Conservation (phyloP, 2,329 filamentous ascomycete species). For the Colletotrichum gloeosporioides region DNA sequence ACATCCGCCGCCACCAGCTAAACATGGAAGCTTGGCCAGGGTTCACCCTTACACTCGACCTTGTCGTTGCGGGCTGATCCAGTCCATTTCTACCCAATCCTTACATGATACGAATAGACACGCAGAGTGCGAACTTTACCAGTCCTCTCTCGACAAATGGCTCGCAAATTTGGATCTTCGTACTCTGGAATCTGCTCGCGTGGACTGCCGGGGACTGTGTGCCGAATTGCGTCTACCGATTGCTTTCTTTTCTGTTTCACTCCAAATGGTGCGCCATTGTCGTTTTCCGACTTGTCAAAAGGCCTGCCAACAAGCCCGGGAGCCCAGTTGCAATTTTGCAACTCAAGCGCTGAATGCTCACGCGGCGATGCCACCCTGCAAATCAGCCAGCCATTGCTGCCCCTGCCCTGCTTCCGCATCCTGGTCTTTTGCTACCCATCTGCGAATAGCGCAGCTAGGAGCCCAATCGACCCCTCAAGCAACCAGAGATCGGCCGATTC, state of each 20-base stretch:
- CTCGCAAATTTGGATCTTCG: background rate
- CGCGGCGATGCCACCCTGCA: background rate
- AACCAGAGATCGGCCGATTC: slow-evolving; percentile 5
- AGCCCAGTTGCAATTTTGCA: background rate
- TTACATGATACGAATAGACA: background rate
- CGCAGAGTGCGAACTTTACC: background rate
- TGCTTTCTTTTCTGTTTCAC: slow-evolving; percentile 16
- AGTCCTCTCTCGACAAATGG: background rate
- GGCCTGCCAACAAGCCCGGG: background rate
- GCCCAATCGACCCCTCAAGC: background rate
- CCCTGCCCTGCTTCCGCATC: background rate
- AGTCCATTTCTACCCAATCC: background rate
- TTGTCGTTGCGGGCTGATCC: background rate
- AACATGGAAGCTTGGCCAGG: background rate
- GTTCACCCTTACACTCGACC: background rate
- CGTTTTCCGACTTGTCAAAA: background rate
- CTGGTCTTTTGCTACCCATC: background rate
- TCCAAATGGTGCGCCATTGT: background rate
- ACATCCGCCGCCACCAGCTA: background rate
- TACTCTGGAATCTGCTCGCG: slow-evolving; percentile 2
- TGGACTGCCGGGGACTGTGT: background rate
- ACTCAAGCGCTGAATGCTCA: background rate
- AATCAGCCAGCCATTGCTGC: background rate
- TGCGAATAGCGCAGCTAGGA: background rate
- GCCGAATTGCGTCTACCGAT: background rate